Evolutionary conservation across 163 green algal genomes (phyloP), one percentile per base, ranked within the genome.

Genomic region (Volvox carteri): DNA sequence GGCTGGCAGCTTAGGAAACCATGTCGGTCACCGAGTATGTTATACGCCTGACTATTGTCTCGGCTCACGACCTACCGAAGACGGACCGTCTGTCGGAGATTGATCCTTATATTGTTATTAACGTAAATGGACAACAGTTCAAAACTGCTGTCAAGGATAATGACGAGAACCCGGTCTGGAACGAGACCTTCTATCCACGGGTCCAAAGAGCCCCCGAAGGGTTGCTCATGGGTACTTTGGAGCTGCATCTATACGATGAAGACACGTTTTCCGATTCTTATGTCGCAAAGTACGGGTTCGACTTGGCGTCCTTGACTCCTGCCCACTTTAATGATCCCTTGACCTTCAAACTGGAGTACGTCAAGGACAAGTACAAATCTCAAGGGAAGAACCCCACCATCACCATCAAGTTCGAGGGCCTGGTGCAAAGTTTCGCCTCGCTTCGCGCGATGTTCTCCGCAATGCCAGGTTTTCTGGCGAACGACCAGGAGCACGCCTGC

Each of bases 321-420:
- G 35, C 39, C 14, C 46, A 88, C 28, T 23, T 88, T 35, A 60
- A 60, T 48, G 33, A 42, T n/a, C 85, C 85, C 4, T 42, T 90
- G 4, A 85, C 74, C 12, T 86, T 90, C 60, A 86, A 30, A 21
- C 25, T 88, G 12, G 68, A 81, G 37, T 88, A 75, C 42, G 68
- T 81, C 14, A 90, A 90, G 75, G 85, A 90, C 85, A 90, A 90
- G 44, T 90, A 86, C 60, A 79, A 75, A 44, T 80, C 74, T 2
- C 85, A 90, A 46, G 62, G 62, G 19, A 46, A 58, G 12, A 74
- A 74, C 44, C 54, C 85, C 12, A 86, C 75, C 30, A 52, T 90
- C 25, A 90, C 74, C 0, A 60, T 90, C 44, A 79, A 76, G 50
- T 12, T 90, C 0, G 75, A 86, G 30, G 85, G 74, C 0, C 46